Conservation (phyloP, 345 rosid genomes). For the Rhizophora apiculata region DNA sequence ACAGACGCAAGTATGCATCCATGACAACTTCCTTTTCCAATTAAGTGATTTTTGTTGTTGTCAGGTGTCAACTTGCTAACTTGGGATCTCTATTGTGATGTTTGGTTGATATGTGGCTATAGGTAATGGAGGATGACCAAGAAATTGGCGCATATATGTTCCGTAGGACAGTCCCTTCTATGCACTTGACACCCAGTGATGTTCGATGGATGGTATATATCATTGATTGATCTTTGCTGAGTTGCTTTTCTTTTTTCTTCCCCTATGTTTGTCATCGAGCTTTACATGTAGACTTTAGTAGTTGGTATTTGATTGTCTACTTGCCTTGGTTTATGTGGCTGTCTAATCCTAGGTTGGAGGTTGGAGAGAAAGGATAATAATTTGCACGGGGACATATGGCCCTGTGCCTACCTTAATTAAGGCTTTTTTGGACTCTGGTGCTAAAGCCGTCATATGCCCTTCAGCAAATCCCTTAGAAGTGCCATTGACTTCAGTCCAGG, state of each 20-base stretch:
- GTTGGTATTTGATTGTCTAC: not conserved
- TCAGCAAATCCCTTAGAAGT: slow-evolving; percentile 64
- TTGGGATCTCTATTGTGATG: slow-evolving; percentile 9
- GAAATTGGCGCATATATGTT: slow-evolving; percentile 94
- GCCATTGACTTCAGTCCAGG: slow-evolving; percentile 43
- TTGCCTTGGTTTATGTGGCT: not conserved
- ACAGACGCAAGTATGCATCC: slow-evolving; percentile 70
- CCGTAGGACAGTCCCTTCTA: slow-evolving; percentile 86
- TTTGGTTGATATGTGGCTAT: slow-evolving; percentile 17
- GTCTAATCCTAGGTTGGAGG: slow-evolving; percentile 66
- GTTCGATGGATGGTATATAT: slow-evolving; percentile 92
- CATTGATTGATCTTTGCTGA: no score
- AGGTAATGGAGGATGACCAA: slow-evolving; percentile 97
- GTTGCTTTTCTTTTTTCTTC: slow-evolving; percentile 7
- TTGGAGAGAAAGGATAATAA: slow-evolving; percentile 93
- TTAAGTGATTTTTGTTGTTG: slow-evolving; percentile 6
- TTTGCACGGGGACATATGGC: slow-evolving; percentile 83
- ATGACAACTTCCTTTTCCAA: slow-evolving; percentile 1
- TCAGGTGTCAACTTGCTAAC: not conserved
- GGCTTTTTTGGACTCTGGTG: slow-evolving; percentile 82
- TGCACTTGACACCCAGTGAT: slow-evolving; percentile 84
- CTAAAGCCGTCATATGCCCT: slow-evolving; percentile 79
- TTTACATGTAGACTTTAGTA: not conserved
- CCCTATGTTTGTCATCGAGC: not conserved
- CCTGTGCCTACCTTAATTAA: slow-evolving; percentile 55